Evolutionary conservation across 1,284 basidiomycete species (phyloP).

Genomic region (Abortiporus biennis): DNA sequence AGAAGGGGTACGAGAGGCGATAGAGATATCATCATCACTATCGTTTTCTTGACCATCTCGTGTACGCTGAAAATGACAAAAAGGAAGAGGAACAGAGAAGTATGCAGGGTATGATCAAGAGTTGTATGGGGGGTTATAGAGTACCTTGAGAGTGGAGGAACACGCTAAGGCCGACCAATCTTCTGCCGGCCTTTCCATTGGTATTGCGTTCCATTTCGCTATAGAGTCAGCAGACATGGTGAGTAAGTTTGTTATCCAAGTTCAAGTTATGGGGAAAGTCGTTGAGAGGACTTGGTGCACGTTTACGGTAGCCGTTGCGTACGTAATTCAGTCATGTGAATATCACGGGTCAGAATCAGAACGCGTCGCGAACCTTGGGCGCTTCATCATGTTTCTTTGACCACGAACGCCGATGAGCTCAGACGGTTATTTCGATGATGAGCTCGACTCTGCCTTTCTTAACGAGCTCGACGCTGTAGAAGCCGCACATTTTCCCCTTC

Average conservation of each 20-base stretch:
- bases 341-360: no score
- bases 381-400: no score
- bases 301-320: no score
- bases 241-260: no score
- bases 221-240: constrained; percentile 58
- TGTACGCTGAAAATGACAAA: constrained; percentile 49
- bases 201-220: constrained; percentile 68
- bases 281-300: no score
- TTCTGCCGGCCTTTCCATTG: constrained; percentile 34
- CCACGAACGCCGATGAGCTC: no score
- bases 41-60: constrained; percentile 33
- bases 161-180: no score
- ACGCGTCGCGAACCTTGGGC: no score
- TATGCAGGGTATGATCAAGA: constrained; percentile 25
- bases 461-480: constrained; percentile 63
- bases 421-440: constrained; percentile 61
- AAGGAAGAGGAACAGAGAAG: constrained; percentile 24
- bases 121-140: constrained; percentile 42
- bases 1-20: constrained; percentile 70
- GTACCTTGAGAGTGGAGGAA: constrained; percentile 62
- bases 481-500: constrained; percentile 36
- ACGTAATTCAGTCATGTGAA: no score
- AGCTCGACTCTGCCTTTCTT: constrained; percentile 43
- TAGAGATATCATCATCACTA: constrained; percentile 55
- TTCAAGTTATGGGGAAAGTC: no score